Base-by-base conservation (phyloP, 1,139 yeast genomes). In the Cylindricascospora bacillispora region DNA sequence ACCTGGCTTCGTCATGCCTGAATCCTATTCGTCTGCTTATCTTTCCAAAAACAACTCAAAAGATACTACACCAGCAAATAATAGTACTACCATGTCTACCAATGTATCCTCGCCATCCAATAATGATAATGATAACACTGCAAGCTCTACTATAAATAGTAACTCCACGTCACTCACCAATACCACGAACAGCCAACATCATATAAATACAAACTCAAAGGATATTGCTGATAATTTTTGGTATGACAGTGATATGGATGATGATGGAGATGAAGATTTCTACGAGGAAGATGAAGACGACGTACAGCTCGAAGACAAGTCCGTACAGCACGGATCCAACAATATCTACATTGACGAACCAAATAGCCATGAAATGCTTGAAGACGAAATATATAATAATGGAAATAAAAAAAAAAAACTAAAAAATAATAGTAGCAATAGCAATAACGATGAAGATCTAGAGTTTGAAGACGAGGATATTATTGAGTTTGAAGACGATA, bases 211-310 rank as follows among this genome's bases (percentile, higher is more conserved):
- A 29, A 72, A 70, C 34, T 75, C 70, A 34, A 85, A 75, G 37
- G 79, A 73, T 24, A 77, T 77, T 14, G 93, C 80, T 44, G 93
- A 81, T 42, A 89, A 79, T 47, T 81, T 80, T 49, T 81, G 93
- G 92, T 78, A 75, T 54, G 89, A 78, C 49, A 66, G 75, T 41
- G 82, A 73, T 35, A 32, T 44, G 32, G 51, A 49, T 17, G 53
- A 46, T 26, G 50, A 41, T 17, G 47, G 41, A 22, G n/a, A n/a
- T n/a, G n/a, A n/a, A n/a, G 27, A 42, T 21, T 32, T 39, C 25
- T 52, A 70, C 17, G 49, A 40, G n/a, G n/a, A n/a, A n/a, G 44
- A 47, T 27, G 44, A 36, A 12, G 34, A 36, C n/a, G 47, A 39
- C 16, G 42, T 37, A 22, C 27, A 42, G 23, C 32, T 39, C 25